Conservation (phyloP, 78 protist genomes). For the Anaeramoeba flamelloides region DNA sequence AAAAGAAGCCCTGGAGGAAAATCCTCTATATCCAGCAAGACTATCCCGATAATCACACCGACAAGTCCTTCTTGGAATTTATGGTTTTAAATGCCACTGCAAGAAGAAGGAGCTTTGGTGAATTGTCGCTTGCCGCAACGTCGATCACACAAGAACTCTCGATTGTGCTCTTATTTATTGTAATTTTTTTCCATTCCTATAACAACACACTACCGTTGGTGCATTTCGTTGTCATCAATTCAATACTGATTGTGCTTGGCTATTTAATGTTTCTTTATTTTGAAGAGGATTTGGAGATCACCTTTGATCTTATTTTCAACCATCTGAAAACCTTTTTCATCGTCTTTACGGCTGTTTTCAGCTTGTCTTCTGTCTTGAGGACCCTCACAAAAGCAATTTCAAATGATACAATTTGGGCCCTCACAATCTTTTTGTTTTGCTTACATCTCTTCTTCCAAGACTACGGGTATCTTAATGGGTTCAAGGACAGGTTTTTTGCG, state of each 20-base stretch:
- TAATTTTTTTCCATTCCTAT: background rate
- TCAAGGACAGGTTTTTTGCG: background rate
- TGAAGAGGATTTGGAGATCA: background rate
- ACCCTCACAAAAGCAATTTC: slow-evolving; percentile 39
- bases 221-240: background rate
- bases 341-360: background rate
- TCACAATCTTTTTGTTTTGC: slow-evolving; percentile 29
- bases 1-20: background rate
- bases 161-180: background rate
- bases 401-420: slow-evolving; percentile 49
- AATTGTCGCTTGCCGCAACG: background rate
- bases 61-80: background rate
- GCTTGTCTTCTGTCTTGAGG: slow-evolving; percentile 41
- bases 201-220: background rate
- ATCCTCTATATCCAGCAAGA: background rate
- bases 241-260: background rate
- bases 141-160: background rate
- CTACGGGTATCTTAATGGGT: slow-evolving; percentile 37
- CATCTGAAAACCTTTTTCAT: background rate
- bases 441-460: slow-evolving; percentile 41
- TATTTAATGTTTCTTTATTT: background rate
- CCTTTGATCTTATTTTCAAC: background rate
- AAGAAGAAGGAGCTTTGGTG: background rate
- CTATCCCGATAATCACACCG: background rate
- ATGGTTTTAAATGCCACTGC: background rate